Evolutionary conservation across 768 basidiomycete genomes (phyloP), one percentile per base, ranked within the genome.

Genomic region (Chalciporus sphaerocephalus): DNA sequence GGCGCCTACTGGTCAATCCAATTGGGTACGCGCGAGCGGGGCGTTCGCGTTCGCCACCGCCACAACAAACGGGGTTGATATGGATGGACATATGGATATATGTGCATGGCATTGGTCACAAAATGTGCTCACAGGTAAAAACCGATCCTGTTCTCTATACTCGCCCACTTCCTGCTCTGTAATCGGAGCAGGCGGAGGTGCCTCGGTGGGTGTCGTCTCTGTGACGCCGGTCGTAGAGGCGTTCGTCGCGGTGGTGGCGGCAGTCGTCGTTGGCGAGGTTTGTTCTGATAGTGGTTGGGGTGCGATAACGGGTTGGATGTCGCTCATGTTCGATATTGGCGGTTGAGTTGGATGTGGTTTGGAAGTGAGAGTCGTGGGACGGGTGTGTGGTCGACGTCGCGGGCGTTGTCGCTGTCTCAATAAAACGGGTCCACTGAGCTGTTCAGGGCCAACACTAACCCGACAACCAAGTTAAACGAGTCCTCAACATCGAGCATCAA

Each of bases 111-210:
- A n/a, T n/a, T n/a, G n/a, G n/a, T n/a, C n/a, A 5, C 12, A 36
- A 13, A 17, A 7, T 16, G 34, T 17, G 71, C 81, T 55, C 60
- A 95, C 93, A 15, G 93, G 92, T n/a, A 95, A 76, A 68, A 88
- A 95, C 16, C 92, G 81, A 69, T 96, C 93, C 64, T 95, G 93
- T 66, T 96, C 93, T 56, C 89, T 78, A 67, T 93, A 96, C 62
- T 95, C 92, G 34, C 91, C 92, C 34, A 95, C 84, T 64, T 95
- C 92, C 54, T 89, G 83, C 54, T 96, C 93, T 2, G 92, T 96
- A 55, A 94, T 85, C 32, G 85, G 84, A 46, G 77, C 72, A 16
- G 83, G 75, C 54, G 79, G 77, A 15, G 77, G 70, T 20, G 79
- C 61, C 16, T 79, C 78, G 35, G 62, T 62, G 13, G 61, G 58